Evolutionary conservation across 2,329 filamentous ascomycete species (phyloP).

Genomic region (Colletotrichum orbiculare): DNA sequence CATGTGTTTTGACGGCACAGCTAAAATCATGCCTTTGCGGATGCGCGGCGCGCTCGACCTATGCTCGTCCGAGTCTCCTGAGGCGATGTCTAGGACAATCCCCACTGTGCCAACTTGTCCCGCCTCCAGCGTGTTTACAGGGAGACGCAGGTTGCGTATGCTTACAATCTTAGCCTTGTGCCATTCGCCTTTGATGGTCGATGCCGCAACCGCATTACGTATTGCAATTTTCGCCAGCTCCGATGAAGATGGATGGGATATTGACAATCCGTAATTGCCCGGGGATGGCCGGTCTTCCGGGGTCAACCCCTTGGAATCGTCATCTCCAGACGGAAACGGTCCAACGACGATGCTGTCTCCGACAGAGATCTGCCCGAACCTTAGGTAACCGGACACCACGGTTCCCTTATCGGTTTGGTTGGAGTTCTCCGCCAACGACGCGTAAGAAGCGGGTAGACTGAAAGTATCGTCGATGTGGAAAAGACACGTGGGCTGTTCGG

Average conservation of each 20-base stretch:
- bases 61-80: slow-evolving; percentile 46
- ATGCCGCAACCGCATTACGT: slow-evolving; percentile 63
- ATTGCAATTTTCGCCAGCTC: slow-evolving; percentile 65
- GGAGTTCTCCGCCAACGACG: slow-evolving; percentile 52
- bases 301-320: slow-evolving; percentile 52
- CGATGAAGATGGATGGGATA: slow-evolving; percentile 64
- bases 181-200: slow-evolving; percentile 76
- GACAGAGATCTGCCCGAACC: slow-evolving; percentile 80
- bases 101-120: slow-evolving; percentile 94
- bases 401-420: slow-evolving; percentile 63
- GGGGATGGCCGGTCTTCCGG: slow-evolving; percentile 60
- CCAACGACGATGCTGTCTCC: slow-evolving; percentile 84
- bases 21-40: slow-evolving; percentile 87
- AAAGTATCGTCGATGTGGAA: slow-evolving; percentile 96
- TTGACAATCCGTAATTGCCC: slow-evolving; percentile 60
- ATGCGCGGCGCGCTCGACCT: slow-evolving; percentile 55
- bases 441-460: slow-evolving; percentile 74
- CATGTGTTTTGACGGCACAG: slow-evolving; percentile 70
- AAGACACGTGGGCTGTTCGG: slow-evolving; percentile 70
- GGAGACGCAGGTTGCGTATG: slow-evolving; percentile 86
- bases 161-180: slow-evolving; percentile 83
- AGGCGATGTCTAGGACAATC: slow-evolving; percentile 67
- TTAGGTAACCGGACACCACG: slow-evolving; percentile 87
- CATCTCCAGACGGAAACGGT: slow-evolving; percentile 74
- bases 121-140: slow-evolving; percentile 78